Percentiles rank a stretch among this genome's conserved stretches.
Conservation (phyloP, 2,329 filamentous ascomycete species). For the Fonsecaea monophora region DNA sequence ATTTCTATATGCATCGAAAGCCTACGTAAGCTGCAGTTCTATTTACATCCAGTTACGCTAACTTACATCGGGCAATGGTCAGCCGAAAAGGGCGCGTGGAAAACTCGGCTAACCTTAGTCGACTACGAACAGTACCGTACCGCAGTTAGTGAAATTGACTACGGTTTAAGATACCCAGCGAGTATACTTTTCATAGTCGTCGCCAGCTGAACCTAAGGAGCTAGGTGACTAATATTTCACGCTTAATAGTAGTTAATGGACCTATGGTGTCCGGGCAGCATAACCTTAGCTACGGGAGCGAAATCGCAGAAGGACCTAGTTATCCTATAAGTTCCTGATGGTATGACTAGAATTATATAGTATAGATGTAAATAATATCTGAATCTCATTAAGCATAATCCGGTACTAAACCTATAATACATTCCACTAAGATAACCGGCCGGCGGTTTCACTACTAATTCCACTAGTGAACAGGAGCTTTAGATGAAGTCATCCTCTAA, state of each 20-base stretch:
- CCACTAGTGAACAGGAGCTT: slow-evolving; percentile 15
- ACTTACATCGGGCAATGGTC: slow-evolving; percentile 3
- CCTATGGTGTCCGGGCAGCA: slow-evolving; percentile 9
- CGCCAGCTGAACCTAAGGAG: slow-evolving; percentile 11
- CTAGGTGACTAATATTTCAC: slow-evolving; percentile 11
- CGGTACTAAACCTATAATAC: slow-evolving; percentile 11
- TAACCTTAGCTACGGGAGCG: slow-evolving; percentile 9
- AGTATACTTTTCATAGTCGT: slow-evolving; percentile 16
- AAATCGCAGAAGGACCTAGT: slow-evolving; percentile 16
- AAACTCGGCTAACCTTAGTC: slow-evolving; percentile 15
- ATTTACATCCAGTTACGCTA: too few species aligned
- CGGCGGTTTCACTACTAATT: slow-evolving; percentile 17
- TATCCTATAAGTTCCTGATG: slow-evolving; percentile 12
- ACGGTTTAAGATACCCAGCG: slow-evolving; percentile 13
- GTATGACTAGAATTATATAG: slow-evolving; percentile 14
- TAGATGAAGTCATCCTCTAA: too few species aligned
- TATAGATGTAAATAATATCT: slow-evolving; percentile 22
- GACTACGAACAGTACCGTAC: slow-evolving; percentile 10
- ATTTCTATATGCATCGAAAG: background rate
- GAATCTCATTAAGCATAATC: slow-evolving; percentile 17
- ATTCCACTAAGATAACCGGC: slow-evolving; percentile 16
- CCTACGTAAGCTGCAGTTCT: too few species aligned
- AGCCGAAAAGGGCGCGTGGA: slow-evolving; percentile 6
- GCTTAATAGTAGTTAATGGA: slow-evolving; percentile 13
- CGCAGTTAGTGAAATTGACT: slow-evolving; percentile 9